These are phyloP conservation scores for Fraxinus xanthoxyloides DNA, from an alignment of 305 asterid species.

Conservation along the genomic window DNA sequence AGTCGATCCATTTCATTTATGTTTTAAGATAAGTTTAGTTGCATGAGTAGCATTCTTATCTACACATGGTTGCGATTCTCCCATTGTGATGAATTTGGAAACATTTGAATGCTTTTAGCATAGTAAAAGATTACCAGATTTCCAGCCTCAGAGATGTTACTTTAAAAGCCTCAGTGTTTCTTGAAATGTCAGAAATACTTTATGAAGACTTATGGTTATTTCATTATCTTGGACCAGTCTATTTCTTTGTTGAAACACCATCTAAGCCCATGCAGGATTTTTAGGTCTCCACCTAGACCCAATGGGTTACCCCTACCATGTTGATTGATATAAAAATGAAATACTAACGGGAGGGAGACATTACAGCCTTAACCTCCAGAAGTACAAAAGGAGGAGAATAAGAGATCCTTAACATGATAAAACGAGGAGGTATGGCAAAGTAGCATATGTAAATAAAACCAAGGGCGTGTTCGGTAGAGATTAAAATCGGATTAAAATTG, in stretches of 20 bases:
- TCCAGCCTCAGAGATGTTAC: neutral
- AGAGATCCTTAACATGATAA: neutral
- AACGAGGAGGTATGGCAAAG: neutral
- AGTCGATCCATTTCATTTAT: neutral
- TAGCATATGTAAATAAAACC: neutral
- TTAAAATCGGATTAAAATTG: too few relatives aligned
- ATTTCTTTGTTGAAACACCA: neutral
- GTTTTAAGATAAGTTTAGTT: neutral
- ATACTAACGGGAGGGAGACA: neutral
- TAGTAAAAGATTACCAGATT: neutral
- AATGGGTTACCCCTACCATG: neutral
- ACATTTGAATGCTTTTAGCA: neutral
- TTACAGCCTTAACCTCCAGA: neutral
- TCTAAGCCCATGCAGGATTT: neutral
- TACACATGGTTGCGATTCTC: constrained; percentile 8
- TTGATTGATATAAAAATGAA: neutral
- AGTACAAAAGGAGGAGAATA: neutral
- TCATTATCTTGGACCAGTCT: neutral
- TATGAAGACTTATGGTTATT: neutral
- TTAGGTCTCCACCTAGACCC: neutral
- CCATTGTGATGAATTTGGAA: neutral
- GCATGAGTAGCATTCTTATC: neutral
- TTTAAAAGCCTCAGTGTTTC: neutral
- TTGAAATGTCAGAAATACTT: neutral
- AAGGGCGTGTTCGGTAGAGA: too few relatives aligned